A percentile compares a stretch with the other conserved stretches of the same genome.
Evolutionary conservation across 2,329 filamentous ascomycete species (phyloP).

Genomic region (Myriosclerotinia curreyana): DNA sequence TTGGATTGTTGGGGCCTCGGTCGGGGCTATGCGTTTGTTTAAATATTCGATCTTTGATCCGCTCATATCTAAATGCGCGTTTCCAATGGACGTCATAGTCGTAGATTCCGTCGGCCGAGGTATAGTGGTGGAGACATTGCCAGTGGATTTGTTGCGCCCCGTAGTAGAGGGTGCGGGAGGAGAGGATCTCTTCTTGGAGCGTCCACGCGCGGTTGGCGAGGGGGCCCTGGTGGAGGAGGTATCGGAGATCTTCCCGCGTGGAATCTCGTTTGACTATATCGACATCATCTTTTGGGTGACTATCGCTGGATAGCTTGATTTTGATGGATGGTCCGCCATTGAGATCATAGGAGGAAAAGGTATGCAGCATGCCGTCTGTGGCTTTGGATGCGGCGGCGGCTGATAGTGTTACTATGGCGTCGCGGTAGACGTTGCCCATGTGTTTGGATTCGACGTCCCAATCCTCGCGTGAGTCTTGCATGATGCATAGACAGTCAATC

Average conservation of each 20-base stretch:
- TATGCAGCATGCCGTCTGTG: neutral
- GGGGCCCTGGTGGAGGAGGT: neutral
- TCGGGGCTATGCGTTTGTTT: too few species aligned
- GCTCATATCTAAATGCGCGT: neutral
- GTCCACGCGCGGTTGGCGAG: neutral
- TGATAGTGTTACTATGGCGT: constrained; percentile 4
- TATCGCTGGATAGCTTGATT: neutral
- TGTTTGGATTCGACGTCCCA: constrained; percentile 13
- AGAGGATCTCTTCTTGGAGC: constrained; percentile 1
- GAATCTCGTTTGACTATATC: neutral
- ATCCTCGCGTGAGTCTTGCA: constrained; percentile 14
- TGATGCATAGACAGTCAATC: constrained; percentile 23
- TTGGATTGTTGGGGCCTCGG: neutral
- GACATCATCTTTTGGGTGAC: neutral
- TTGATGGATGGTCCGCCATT: neutral
- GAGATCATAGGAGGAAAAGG: neutral
- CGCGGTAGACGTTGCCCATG: constrained; percentile 17
- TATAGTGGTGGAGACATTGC: constrained; percentile 2
- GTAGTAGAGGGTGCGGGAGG: neutral
- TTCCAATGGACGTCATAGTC: neutral
- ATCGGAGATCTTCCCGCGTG: neutral
- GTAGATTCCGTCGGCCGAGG: neutral
- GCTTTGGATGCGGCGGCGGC: neutral
- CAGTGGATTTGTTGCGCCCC: neutral
- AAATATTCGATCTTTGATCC: neutral